These are phyloP conservation scores for Uronychia setigera DNA, from an alignment of 73 alveolate genomes.

Conservation along the genomic window DNA sequence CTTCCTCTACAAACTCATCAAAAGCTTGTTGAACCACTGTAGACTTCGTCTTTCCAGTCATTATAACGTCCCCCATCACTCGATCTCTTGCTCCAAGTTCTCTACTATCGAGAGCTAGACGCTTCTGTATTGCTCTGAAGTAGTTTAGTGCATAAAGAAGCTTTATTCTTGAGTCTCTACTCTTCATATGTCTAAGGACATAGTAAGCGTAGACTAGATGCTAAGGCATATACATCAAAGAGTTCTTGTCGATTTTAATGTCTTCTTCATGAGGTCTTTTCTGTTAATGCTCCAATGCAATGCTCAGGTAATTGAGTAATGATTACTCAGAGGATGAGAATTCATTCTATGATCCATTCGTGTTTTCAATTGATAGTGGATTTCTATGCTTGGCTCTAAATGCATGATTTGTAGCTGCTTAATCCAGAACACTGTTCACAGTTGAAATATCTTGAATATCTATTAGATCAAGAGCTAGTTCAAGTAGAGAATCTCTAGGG, in stretches of 20 bases:
- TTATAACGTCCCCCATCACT: slow-evolving; percentile 44
- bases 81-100: slow-evolving; percentile 66
- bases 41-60: not conserved
- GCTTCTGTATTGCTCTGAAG: slow-evolving; percentile 56
- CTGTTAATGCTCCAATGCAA: not conserved
- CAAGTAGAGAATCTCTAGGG: slow-evolving; percentile 53
- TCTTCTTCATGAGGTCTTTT: not conserved
- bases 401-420: slow-evolving; percentile 1
- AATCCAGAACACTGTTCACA: slow-evolving; percentile 53
- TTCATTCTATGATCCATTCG: not conserved
- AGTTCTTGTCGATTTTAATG: not conserved
- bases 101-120: slow-evolving; percentile 49
- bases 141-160: slow-evolving; percentile 41
- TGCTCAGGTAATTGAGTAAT: not conserved
- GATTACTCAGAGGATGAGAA: not conserved
- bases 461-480: slow-evolving; percentile 34
- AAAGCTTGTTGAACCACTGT: not conserved
- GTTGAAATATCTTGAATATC: slow-evolving; percentile 62
- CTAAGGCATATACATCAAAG: slow-evolving; percentile 41
- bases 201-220: slow-evolving; percentile 62
- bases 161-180: slow-evolving; percentile 53
- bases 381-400: not conserved
- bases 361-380: not conserved
- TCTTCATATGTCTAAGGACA: slow-evolving; percentile 59
- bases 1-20: not conserved